Evolutionary conservation across 371 early-diverging fungal species (phyloP), one percentile per base, ranked within the genome.

Genomic region (Dichotomocladium elegans): DNA sequence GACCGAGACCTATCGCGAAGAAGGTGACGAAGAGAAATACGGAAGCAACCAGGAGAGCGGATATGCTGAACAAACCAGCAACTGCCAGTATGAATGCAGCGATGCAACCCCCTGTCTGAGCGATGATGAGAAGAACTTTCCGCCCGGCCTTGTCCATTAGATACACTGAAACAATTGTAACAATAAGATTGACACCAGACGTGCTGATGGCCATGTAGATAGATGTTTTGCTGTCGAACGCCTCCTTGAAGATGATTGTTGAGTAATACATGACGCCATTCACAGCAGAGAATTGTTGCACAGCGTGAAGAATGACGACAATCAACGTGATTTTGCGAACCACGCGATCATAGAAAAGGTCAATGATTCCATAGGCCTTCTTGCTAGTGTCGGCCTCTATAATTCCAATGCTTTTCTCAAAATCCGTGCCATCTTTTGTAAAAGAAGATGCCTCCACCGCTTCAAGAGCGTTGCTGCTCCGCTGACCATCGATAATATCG

Each of bases 271-370:
- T 74, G 57, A 91, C 81, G 50, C 86, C 92, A 58, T 93, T 93
- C 76, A 96, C 90, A 29, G 93, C 94, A 27, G 86, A 82, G 9
- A 90, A 72, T 63, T 95, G 94, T 60, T 94, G 95, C 14, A 64
- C 55, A 4, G 68, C 63, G 41, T 81, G 81, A 17, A 84, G 52
- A 6, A 55, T 17, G 10, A 81, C 19, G 21, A 74, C 73, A 22
- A 68, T 70, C 2, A 70, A 11, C 15, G 87, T 75, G 37, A 93
- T 68, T 47, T 87, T 86, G 6, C 73, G 61, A 28, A 77, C 71
- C 29, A 58, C 45, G 34, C 70, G 75, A 41, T 79, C 73, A 10
- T 28, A 56, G 49, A 82, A 77, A 7, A 84, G 58, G 17, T 74
- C 51, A 12, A 40, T n/a, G 4, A 34, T 35, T 2, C 44, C 47